A percentile compares a stretch with the other conserved stretches of the same genome.
Conservation (phyloP, 2,329 filamentous ascomycete species). For the Cryphonectria parasitica region DNA sequence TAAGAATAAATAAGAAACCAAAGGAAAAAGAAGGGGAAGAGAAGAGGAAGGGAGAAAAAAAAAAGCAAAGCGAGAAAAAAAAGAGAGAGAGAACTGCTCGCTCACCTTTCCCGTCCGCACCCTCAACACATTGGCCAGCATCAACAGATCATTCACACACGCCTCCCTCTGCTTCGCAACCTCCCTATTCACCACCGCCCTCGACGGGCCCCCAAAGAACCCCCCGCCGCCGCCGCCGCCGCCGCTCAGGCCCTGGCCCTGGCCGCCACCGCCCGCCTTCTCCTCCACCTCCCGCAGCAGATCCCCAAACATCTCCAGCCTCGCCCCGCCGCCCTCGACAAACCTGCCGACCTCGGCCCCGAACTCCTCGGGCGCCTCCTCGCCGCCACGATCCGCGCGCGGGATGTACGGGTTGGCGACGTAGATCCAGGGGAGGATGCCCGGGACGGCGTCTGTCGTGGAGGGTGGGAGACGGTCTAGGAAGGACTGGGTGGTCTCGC, state of each 20-base stretch:
- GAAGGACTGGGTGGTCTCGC: slow-evolving; percentile 51
- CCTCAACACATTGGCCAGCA: slow-evolving; percentile 61
- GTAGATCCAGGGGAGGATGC: slow-evolving; percentile 71
- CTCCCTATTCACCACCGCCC: slow-evolving; percentile 46
- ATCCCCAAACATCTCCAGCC: slow-evolving; percentile 49
- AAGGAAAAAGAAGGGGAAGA: slow-evolving; percentile 29
- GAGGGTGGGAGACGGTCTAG: slow-evolving; percentile 69
- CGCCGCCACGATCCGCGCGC: slow-evolving; percentile 47
- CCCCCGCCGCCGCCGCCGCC: neutral
- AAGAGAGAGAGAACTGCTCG: slow-evolving; percentile 36
- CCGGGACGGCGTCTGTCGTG: slow-evolving; percentile 52
- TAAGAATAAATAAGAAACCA: slow-evolving; percentile 34
- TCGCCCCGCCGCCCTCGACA: slow-evolving; percentile 54
- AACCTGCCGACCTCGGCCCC: slow-evolving; percentile 54
- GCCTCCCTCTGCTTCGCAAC: slow-evolving; percentile 55
- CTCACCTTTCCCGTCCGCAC: slow-evolving; percentile 69
- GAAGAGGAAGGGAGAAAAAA: slow-evolving; percentile 35
- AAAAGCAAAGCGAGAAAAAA: slow-evolving; percentile 34
- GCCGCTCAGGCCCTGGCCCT: neutral
- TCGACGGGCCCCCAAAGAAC: slow-evolving; percentile 38
- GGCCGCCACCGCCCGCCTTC: neutral
- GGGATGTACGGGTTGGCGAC: slow-evolving; percentile 66
- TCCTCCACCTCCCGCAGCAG: slow-evolving; percentile 54
- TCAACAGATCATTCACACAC: slow-evolving; percentile 59
- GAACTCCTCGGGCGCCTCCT: slow-evolving; percentile 52